These are phyloP conservation scores for Hypoxylon sp. DNA, from an alignment of 2,329 filamentous ascomycete genomes.

Conservation along the genomic window DNA sequence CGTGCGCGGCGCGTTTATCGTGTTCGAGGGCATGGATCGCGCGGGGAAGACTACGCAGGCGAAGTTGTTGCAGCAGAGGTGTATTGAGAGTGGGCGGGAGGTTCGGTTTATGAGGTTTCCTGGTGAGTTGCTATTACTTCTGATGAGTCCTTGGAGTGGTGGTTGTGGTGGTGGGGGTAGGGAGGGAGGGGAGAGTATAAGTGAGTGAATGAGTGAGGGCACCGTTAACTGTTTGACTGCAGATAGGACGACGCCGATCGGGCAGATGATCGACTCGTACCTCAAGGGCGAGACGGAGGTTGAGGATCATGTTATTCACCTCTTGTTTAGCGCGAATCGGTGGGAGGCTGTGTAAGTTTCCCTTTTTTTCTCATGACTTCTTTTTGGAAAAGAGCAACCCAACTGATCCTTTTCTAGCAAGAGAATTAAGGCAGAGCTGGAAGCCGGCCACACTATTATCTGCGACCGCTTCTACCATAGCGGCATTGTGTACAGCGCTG, in stretches of 20 bases:
- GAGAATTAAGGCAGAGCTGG: constrained; percentile 69
- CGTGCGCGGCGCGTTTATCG: constrained; percentile 79
- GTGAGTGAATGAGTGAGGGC: constrained; percentile 27
- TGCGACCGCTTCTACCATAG: constrained; percentile 97
- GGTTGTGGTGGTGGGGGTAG: neutral
- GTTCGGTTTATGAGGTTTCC: constrained; percentile 72
- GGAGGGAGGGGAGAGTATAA: no score
- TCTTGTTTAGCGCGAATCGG: constrained; percentile 90
- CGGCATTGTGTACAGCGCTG: constrained; percentile 92
- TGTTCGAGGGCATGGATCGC: constrained; percentile 90
- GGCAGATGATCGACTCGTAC: constrained; percentile 88
- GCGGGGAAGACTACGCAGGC: constrained; percentile 96
- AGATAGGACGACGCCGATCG: constrained; percentile 89
- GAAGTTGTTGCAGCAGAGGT: constrained; percentile 72
- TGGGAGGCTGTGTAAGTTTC: constrained; percentile 79
- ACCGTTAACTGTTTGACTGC: constrained; percentile 7
- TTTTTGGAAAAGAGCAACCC: neutral
- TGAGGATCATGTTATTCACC: constrained; percentile 90
- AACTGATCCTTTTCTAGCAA: constrained; percentile 56
- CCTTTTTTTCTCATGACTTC: neutral
- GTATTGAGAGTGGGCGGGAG: constrained; percentile 64
- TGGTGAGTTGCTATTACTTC: constrained; percentile 63
- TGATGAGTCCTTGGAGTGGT: neutral
- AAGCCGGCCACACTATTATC: constrained; percentile 80
- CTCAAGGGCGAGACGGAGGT: constrained; percentile 79